Conservation (phyloP, 2,329 filamentous ascomycete genomes). For the Colletotrichum echinochloae region DNA sequence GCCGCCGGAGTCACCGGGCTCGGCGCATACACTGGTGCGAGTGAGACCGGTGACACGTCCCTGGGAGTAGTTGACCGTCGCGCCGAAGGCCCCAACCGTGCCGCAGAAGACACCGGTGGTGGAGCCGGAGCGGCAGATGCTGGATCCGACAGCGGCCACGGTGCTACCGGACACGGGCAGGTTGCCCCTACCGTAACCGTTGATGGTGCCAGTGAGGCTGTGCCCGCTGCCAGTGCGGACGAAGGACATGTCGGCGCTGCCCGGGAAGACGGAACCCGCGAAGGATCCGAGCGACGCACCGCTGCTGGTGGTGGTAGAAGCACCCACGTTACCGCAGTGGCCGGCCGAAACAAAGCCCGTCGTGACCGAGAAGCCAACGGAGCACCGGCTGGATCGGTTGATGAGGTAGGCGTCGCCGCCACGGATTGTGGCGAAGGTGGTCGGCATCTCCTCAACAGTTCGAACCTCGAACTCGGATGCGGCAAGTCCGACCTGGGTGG, state of each 20-base stretch:
- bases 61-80: conserved; percentile 53
- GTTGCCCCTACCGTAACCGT: conserved; percentile 51
- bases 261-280: conserved; percentile 53
- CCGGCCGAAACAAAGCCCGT: conserved; percentile 55
- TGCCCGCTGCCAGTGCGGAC: conserved; percentile 51
- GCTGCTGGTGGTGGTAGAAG: conserved; percentile 48
- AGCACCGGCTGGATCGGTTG: conserved; percentile 50
- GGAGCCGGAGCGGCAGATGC: conserved; percentile 57
- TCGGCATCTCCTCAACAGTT: conserved; percentile 50
- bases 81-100: conserved; percentile 50
- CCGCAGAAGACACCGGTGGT: conserved; percentile 56
- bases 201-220: conserved; percentile 49
- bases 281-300: conserved; percentile 52
- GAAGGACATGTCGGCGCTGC: conserved; percentile 54
- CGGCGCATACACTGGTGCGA: conserved; percentile 54
- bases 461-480: conserved; percentile 53
- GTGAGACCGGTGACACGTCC: conserved; percentile 55
- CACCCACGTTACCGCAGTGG: conserved; percentile 52
- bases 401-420: conserved; percentile 56
- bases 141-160: conserved; percentile 49
- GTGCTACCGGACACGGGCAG: conserved; percentile 54
- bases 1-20: conserved; percentile 57
- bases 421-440: conserved; percentile 50
- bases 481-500: conserved; percentile 52
- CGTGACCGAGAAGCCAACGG: conserved; percentile 55